Conservation (phyloP, 2,329 filamentous ascomycete species). For the Neofusicoccum ribis region DNA sequence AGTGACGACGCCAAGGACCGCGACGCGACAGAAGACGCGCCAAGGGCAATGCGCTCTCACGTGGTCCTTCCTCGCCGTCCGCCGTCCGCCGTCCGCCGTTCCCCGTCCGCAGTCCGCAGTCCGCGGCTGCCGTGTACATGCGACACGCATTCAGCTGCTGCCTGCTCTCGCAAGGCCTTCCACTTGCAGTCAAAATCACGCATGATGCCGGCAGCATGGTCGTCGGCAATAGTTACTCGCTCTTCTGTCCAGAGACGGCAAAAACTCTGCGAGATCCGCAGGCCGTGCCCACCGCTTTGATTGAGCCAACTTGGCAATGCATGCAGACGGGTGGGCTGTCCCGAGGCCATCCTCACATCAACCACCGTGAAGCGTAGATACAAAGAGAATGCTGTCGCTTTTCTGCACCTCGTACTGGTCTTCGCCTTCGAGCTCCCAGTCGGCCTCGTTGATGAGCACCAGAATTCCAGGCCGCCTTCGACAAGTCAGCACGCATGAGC, state of each 20-base stretch:
- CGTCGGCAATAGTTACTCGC: no score
- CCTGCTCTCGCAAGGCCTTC: not conserved
- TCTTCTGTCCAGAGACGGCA: no score
- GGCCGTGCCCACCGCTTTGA: no score
- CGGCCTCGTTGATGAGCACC: constrained; percentile 94
- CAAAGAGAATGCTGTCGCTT: constrained; percentile 88
- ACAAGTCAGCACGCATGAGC: constrained; percentile 22
- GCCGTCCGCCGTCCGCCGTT: not conserved
- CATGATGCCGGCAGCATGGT: no score
- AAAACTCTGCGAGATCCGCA: no score
- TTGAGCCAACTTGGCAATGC: no score
- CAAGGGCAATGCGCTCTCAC: not conserved
- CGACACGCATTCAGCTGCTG: not conserved
- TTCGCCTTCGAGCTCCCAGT: constrained; percentile 97
- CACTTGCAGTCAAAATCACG: not conserved
- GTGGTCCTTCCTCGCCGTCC: not conserved
- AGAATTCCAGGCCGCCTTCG: constrained; percentile 90
- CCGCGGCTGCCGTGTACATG: not conserved
- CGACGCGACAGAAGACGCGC: not conserved
- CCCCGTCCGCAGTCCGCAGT: not conserved
- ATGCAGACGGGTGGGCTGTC: no score
- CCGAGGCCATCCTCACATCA: constrained; percentile 42
- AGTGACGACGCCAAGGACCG: not conserved
- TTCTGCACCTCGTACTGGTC: constrained; percentile 81
- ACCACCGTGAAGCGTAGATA: constrained; percentile 93